Percentiles rank a stretch among this genome's conserved stretches.
Conservation (phyloP, 768 basidiomycete genomes). For the Porphyrellus cyaneotinctus region DNA sequence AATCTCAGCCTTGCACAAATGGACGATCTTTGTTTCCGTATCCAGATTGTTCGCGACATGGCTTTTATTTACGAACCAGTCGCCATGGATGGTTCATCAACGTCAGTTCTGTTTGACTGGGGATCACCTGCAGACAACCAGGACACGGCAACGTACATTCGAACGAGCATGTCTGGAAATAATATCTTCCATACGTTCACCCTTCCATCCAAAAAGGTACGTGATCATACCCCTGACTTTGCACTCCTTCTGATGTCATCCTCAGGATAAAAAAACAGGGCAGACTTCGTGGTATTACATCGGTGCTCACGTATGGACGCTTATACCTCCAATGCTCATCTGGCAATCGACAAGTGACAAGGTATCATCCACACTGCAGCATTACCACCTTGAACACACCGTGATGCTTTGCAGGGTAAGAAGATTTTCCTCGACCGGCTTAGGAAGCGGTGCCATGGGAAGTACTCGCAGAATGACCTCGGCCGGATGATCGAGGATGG, state of each 20-base stretch:
- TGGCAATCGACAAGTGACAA: slow-evolving; percentile 39
- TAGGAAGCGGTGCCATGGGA: slow-evolving; percentile 32
- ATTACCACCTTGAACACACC: not conserved
- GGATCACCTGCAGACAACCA: slow-evolving; percentile 35
- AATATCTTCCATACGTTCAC: slow-evolving; percentile 48
- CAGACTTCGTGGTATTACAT: slow-evolving; percentile 44
- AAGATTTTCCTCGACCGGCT: slow-evolving; percentile 35
- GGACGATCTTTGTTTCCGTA: slow-evolving; percentile 39
- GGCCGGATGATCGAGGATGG: slow-evolving; percentile 36
- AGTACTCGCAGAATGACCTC: slow-evolving; percentile 34
- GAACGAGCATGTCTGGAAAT: slow-evolving; percentile 12
- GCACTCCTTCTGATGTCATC: slow-evolving; percentile 3
- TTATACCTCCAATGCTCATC: slow-evolving; percentile 28
- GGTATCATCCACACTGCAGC: slow-evolving; percentile 24
- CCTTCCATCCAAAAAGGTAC: slow-evolving; percentile 43
- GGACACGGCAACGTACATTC: slow-evolving; percentile 34
- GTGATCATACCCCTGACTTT: not conserved
- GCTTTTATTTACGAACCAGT: slow-evolving; percentile 57
- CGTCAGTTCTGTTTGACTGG: slow-evolving; percentile 54
- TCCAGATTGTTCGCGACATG: slow-evolving; percentile 37
- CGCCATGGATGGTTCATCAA: slow-evolving; percentile 43
- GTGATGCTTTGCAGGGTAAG: slow-evolving; percentile 23
- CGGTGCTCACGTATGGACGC: slow-evolving; percentile 45
- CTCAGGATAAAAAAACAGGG: slow-evolving; percentile 31
- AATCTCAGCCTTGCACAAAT: slow-evolving; percentile 32